Percentiles rank a stretch among this genome's conserved stretches.
phyloP scores from a whole-genome alignment of 2,329 filamentous ascomycete genomes.

The Alternaria longipes region DNA sequence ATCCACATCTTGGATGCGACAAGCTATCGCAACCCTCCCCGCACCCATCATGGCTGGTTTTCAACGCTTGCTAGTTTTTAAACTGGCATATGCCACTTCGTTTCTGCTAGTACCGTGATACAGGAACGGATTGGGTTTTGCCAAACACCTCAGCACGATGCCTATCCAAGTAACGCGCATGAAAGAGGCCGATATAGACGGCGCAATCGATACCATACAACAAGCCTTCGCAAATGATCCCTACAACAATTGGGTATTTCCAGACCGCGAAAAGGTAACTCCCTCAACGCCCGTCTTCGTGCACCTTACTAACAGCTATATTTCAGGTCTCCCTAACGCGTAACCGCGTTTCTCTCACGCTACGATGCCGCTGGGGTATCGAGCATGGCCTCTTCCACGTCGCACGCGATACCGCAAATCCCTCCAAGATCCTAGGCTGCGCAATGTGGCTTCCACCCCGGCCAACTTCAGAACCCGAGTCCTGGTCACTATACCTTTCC shows the following conservation, averaged over 20 bases:
- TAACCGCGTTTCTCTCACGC: constrained; percentile 69
- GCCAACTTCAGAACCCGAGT: constrained; percentile 57
- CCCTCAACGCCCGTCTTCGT: neutral
- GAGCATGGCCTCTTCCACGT: constrained; percentile 74
- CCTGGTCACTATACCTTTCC: constrained; percentile 70
- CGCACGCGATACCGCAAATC: constrained; percentile 65
- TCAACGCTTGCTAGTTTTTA: neutral
- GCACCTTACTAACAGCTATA: neutral
- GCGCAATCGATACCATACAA: constrained; percentile 71
- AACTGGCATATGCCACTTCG: neutral
- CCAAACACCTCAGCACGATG: constrained; percentile 31
- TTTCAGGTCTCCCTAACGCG: constrained; percentile 58
- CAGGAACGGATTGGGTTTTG: neutral
- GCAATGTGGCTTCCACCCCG: constrained; percentile 76
- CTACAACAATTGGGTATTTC: constrained; percentile 72
- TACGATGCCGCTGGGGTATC: constrained; percentile 76
- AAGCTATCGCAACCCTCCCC: constrained; percentile 16
- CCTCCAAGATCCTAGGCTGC: constrained; percentile 69
- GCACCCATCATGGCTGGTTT: constrained; percentile 24
- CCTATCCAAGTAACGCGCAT: constrained; percentile 66
- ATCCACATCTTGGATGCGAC: constrained; percentile 11
- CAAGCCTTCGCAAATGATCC: constrained; percentile 72
- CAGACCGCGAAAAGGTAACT: constrained; percentile 64
- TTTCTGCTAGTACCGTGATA: constrained; percentile 2
- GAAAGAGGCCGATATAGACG: constrained; percentile 67